Conservation (phyloP, 2,329 filamentous ascomycete genomes). For the Sclerotinia glacialis region DNA sequence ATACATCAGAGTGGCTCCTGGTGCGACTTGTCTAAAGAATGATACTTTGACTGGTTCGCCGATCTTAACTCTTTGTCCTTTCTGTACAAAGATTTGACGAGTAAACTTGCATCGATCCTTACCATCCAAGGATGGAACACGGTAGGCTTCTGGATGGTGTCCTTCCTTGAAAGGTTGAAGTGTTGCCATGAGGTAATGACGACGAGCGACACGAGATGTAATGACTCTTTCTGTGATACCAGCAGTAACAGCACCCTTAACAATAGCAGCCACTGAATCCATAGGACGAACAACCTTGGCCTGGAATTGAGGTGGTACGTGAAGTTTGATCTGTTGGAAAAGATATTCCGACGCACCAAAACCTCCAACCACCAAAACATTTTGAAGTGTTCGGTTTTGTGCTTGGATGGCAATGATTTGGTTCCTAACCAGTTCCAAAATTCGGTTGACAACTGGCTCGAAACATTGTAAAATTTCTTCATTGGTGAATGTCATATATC, state of each 20-base stretch:
- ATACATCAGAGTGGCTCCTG: constrained; percentile 97
- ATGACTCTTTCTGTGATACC: constrained; percentile 97
- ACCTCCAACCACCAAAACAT: constrained; percentile 94
- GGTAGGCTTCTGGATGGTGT: constrained; percentile 96
- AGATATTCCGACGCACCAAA: constrained; percentile 98
- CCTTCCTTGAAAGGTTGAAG: constrained; percentile 98
- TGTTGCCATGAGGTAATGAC: constrained; percentile 98
- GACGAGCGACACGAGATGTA: constrained; percentile 92
- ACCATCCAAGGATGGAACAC: constrained; percentile 91
- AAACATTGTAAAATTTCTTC: constrained; percentile 99
- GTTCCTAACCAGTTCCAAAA: constrained; percentile 91
- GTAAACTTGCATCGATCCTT: constrained; percentile 99
- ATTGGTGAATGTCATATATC: constrained; percentile 99
- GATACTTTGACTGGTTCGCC: constrained; percentile 98
- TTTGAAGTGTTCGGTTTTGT: constrained; percentile 90
- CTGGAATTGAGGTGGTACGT: constrained; percentile 97
- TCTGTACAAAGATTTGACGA: constrained; percentile 96
- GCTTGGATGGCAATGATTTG: constrained; percentile 99
- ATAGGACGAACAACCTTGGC: constrained; percentile 97
- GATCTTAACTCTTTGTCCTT: constrained; percentile 98
- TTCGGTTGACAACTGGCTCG: constrained; percentile 95
- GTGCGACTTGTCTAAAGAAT: constrained; percentile 96
- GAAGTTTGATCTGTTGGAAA: constrained; percentile 98
- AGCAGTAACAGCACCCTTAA: constrained; percentile 96
- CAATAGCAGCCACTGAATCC: constrained; percentile 98